A percentile compares a stretch with the other conserved stretches of the same genome.
Conservation (phyloP, 2,329 filamentous ascomycete species). For the Boeremia exigua region DNA sequence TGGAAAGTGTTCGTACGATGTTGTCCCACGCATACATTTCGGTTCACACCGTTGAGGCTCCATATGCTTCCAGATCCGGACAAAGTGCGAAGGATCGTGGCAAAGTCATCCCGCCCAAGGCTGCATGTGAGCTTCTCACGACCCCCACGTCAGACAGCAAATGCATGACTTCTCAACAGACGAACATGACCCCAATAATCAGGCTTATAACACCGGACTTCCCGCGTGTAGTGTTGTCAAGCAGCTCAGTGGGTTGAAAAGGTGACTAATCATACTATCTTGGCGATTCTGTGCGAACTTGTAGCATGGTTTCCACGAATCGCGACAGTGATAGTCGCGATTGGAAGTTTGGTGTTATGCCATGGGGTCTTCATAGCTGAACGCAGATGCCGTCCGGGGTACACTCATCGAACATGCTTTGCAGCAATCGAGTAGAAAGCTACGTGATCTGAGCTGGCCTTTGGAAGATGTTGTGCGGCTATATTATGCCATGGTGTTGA, state of each 20-base stretch:
- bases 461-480: no score
- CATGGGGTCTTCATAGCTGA: neutral
- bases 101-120: neutral
- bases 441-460: no score
- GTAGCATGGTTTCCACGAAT: neutral
- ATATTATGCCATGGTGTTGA: no score
- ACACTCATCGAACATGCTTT: neutral
- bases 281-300: neutral
- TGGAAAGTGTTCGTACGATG: conserved; percentile 1
- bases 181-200: neutral
- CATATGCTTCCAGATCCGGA: neutral
- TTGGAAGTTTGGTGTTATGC: neutral
- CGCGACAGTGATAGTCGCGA: neutral
- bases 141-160: conserved; percentile 3
- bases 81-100: neutral
- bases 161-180: neutral
- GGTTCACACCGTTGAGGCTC: conserved; percentile 9
- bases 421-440: neutral
- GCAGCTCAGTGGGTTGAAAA: neutral
- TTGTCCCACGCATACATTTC: conserved; percentile 3
- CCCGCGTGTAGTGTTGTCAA: neutral
- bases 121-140: neutral
- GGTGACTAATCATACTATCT: conserved; percentile 3
- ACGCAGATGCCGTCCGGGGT: neutral
- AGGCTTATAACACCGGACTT: neutral